phyloP scores from a whole-genome alignment of 1,284 basidiomycete genomes.

The Amylostereum areolatum region DNA sequence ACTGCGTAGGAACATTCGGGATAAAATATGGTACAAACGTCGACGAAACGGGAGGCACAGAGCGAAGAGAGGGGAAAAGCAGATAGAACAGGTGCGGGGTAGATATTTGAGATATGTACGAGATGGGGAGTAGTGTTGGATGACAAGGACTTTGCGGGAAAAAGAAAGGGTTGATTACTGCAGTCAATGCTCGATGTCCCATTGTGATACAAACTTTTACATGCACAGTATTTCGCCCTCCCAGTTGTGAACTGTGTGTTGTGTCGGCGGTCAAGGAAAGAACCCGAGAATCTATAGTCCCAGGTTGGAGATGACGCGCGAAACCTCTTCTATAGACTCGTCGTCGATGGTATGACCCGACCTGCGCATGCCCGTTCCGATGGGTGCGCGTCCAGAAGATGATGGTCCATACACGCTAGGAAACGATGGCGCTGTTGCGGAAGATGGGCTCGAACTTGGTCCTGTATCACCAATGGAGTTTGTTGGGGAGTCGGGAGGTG shows the following conservation, averaged over 20 bases:
- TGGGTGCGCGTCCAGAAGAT: constrained; percentile 37
- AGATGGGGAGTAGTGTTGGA: constrained; percentile 5
- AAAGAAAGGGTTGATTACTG: background rate
- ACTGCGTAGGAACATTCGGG: constrained; percentile 38
- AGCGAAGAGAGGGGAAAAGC: constrained; percentile 18
- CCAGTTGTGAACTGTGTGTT: background rate
- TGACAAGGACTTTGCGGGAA: background rate
- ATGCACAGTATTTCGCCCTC: too few relatives aligned
- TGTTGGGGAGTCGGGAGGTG: constrained; percentile 70
- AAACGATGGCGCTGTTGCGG: constrained; percentile 70
- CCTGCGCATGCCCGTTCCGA: constrained; percentile 32
- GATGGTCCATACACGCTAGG: constrained; percentile 75
- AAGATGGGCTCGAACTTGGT: constrained; percentile 68
- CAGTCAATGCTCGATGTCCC: too few relatives aligned
- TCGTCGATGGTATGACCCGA: constrained; percentile 49
- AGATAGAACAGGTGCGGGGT: constrained; percentile 15
- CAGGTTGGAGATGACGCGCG: constrained; percentile 72
- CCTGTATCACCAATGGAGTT: constrained; percentile 58
- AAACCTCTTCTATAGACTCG: constrained; percentile 64
- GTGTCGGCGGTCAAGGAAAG: background rate
- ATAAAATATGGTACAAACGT: constrained; percentile 28
- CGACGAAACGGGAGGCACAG: constrained; percentile 12
- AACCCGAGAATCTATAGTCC: constrained; percentile 44
- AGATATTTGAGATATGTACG: constrained; percentile 12
- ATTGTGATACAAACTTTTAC: too few relatives aligned